A percentile compares a stretch with the other conserved stretches of the same genome.
phyloP scores from a whole-genome alignment of 805 yeast species.

The Candida methanosorbosa region DNA sequence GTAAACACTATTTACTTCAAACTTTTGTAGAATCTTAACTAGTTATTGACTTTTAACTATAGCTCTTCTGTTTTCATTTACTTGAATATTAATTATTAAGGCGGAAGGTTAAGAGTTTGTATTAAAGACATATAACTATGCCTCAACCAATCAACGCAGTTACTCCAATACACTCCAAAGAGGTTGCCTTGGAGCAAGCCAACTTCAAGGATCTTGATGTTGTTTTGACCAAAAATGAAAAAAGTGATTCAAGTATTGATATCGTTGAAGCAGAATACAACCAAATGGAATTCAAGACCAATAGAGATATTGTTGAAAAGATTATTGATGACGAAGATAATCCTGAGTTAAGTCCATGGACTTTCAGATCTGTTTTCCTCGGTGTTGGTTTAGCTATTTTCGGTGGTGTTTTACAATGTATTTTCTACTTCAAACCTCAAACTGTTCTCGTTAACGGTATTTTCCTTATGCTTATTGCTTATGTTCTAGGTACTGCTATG shows the following conservation, averaged over 20 bases:
- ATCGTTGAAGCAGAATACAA: not conserved
- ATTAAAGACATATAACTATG: not conserved
- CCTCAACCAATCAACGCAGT: slow-evolving; percentile 2
- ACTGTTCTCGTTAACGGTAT: slow-evolving; percentile 25
- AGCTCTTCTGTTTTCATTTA: too few relatives aligned
- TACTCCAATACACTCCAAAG: slow-evolving; percentile 1
- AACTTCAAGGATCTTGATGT: not conserved
- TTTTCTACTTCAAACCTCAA: slow-evolving; percentile 28
- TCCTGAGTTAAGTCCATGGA: slow-evolving; percentile 28
- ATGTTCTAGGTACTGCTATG: slow-evolving; percentile 22
- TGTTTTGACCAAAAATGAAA: not conserved
- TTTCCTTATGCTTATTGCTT: slow-evolving; percentile 24
- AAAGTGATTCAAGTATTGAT: not conserved
- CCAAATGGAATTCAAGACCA: slow-evolving; percentile 2
- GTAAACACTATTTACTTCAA: too few relatives aligned
- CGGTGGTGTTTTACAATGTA: slow-evolving; percentile 26
- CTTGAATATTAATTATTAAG: too few relatives aligned
- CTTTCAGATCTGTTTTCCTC: slow-evolving; percentile 25
- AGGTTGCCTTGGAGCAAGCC: slow-evolving; percentile 1
- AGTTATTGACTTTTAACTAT: too few relatives aligned
- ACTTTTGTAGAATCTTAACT: too few relatives aligned
- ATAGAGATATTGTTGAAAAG: slow-evolving; percentile 14
- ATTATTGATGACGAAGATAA: slow-evolving; percentile 25
- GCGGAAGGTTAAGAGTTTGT: too few relatives aligned
- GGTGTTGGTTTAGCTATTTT: slow-evolving; percentile 26